Percentiles rank a stretch among this genome's conserved stretches.
phyloP scores from a whole-genome alignment of 23 red algal genomes.

The Rhodosorus marinus region DNA sequence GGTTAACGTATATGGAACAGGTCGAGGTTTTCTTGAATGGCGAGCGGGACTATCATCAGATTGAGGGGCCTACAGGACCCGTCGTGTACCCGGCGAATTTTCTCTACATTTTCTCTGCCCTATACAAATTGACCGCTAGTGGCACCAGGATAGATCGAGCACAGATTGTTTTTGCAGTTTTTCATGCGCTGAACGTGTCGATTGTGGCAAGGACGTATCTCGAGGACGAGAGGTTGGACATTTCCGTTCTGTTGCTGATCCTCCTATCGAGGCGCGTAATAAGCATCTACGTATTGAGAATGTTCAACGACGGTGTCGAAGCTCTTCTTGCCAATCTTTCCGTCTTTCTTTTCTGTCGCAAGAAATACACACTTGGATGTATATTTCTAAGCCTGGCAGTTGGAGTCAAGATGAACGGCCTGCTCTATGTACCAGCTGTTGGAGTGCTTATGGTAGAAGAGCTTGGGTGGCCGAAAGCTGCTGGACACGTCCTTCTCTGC shows the following conservation, averaged over 20 bases:
- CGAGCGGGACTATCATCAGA: conserved; percentile 12
- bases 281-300: conserved; percentile 65
- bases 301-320: conserved; percentile 89
- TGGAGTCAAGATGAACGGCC: conserved; percentile 80
- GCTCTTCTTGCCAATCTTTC: conserved; percentile 19
- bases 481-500: conserved; percentile 6
- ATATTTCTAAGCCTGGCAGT: conserved; percentile 46
- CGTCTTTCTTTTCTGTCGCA: conserved; percentile 34
- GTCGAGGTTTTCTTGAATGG: conserved; percentile 12
- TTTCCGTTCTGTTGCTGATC: conserved; percentile 11
- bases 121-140: conserved; percentile 1
- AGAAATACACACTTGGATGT: conserved; percentile 26
- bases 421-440: conserved; percentile 62
- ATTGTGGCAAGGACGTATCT: not conserved
- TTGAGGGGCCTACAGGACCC: conserved; percentile 51
- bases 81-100: conserved; percentile 79
- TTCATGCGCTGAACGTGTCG: not conserved
- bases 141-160: not conserved
- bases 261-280: conserved; percentile 46
- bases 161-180: conserved; percentile 8
- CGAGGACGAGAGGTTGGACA: not conserved
- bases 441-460: conserved; percentile 45
- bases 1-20: conserved; percentile 35
- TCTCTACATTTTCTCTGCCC: conserved; percentile 26
- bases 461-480: conserved; percentile 4